Percentiles rank a stretch among this genome's conserved stretches.
Conservation (phyloP, 2,329 filamentous ascomycete species). For the Aspergillus caelatus region DNA sequence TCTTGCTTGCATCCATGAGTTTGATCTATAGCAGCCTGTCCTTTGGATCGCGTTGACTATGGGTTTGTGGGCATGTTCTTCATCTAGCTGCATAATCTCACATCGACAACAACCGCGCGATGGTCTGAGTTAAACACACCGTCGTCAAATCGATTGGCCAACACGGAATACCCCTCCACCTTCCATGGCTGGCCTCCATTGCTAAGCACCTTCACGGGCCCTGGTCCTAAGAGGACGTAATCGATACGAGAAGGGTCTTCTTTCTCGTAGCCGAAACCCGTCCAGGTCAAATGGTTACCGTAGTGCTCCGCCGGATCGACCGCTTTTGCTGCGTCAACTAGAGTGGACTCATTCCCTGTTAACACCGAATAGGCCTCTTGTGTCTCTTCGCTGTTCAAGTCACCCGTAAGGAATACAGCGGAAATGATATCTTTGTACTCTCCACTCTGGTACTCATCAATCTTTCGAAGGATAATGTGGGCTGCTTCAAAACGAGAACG, state of each 20-base stretch:
- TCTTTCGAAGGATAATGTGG: conserved; percentile 52
- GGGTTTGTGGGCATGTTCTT: neutral
- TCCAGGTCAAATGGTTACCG: conserved; percentile 57
- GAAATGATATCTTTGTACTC: conserved; percentile 32
- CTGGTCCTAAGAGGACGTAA: conserved; percentile 52
- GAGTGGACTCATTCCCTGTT: conserved; percentile 39
- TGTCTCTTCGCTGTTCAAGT: conserved; percentile 58
- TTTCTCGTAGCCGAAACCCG: conserved; percentile 52
- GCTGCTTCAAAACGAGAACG: conserved; percentile 54
- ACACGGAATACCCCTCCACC: conserved; percentile 53
- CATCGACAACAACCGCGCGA: conserved; percentile 59
- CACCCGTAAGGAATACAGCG: conserved; percentile 56
- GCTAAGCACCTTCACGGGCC: conserved; percentile 11
- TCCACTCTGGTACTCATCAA: conserved; percentile 36
- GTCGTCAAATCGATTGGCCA: conserved; percentile 59
- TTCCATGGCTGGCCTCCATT: conserved; percentile 37
- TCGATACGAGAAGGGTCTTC: conserved; percentile 52
- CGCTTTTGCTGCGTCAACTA: conserved; percentile 42
- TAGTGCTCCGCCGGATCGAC: conserved; percentile 45
- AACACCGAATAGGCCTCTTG: conserved; percentile 57
- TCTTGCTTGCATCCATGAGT: neutral
- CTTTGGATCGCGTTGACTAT: neutral
- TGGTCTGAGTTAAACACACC: conserved; percentile 60
- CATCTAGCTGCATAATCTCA: conserved; percentile 23
- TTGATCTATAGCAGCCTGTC: neutral